Conservation (phyloP, 192 early-diverging fungal species). For the Coemansia sp. region DNA sequence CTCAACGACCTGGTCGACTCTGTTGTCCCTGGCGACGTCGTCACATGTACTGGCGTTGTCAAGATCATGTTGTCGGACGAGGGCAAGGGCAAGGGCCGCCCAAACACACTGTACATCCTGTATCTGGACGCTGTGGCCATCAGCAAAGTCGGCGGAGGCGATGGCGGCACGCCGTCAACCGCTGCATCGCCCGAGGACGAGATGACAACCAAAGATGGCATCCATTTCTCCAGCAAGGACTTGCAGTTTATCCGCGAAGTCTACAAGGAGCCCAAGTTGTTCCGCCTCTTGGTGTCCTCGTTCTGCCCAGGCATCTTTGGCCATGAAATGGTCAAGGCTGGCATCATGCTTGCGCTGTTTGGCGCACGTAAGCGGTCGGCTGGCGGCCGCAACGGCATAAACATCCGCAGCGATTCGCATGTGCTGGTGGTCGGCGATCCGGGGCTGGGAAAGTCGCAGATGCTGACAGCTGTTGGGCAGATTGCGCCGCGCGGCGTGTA, state of each 20-base stretch:
- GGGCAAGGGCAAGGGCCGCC: constrained; percentile 57
- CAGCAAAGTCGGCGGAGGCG: constrained; percentile 57
- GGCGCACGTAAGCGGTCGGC: constrained; percentile 56
- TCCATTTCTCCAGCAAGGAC: constrained; percentile 72
- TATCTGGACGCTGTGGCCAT: constrained; percentile 73
- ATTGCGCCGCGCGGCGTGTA: constrained; percentile 81
- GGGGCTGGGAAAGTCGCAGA: constrained; percentile 83
- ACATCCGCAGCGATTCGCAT: constrained; percentile 69
- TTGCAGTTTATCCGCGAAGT: constrained; percentile 71
- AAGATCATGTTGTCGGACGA: constrained; percentile 66
- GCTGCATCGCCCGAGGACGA: constrained; percentile 30
- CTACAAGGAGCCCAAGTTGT: constrained; percentile 59
- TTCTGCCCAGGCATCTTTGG: constrained; percentile 81
- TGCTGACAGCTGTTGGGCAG: constrained; percentile 80
- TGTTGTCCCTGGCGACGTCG: constrained; percentile 81
- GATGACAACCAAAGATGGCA: constrained; percentile 61
- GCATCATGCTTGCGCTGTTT: constrained; percentile 75
- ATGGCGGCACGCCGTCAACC: constrained; percentile 14
- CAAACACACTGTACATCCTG: constrained; percentile 68
- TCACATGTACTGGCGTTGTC: constrained; percentile 71
- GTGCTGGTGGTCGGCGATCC: constrained; percentile 83
- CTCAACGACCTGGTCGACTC: constrained; percentile 73
- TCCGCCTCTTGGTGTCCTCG: constrained; percentile 74
- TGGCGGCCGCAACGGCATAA: constrained; percentile 33
- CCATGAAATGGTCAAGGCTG: constrained; percentile 84